A percentile compares a stretch with the other conserved stretches of the same genome.
Conservation (phyloP, 257 asterid species). For the Solanum chaucha region DNA sequence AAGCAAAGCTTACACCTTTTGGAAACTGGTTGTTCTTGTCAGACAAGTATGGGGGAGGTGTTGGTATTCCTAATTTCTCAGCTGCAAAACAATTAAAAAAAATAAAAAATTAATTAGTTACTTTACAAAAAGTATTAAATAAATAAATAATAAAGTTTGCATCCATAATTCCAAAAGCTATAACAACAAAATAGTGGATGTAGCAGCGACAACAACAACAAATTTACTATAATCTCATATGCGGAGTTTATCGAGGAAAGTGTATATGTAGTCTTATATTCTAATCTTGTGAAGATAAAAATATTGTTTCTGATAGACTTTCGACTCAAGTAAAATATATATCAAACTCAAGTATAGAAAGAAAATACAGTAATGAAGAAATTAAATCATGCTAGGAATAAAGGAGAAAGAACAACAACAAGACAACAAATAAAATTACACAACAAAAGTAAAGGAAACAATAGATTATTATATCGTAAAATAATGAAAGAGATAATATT, state of each 20-base stretch:
- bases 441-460: background rate
- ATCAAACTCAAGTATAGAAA: background rate
- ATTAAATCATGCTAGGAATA: too few relatives aligned
- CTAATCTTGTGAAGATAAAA: fast-evolving
- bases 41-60: slow-evolving; percentile 63
- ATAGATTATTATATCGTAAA: background rate
- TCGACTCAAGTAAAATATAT: background rate
- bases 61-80: slow-evolving; percentile 57
- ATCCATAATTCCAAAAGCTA: background rate
- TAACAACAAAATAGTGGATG: background rate
- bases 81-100: slow-evolving; percentile 22
- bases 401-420: background rate
- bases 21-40: slow-evolving; percentile 25
- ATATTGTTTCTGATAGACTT: fast-evolving
- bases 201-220: background rate
- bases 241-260: fast-evolving
- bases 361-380: background rate
- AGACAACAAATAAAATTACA: background rate
- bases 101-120: background rate
- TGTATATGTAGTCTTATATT: fast-evolving
- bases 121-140: background rate
- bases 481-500: background rate
- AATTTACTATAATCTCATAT: background rate
- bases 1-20: slow-evolving; percentile 75
- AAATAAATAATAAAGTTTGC: background rate